Base-by-base conservation (phyloP, 2,329 filamentous ascomycete species). In the Fusarium buharicum region DNA sequence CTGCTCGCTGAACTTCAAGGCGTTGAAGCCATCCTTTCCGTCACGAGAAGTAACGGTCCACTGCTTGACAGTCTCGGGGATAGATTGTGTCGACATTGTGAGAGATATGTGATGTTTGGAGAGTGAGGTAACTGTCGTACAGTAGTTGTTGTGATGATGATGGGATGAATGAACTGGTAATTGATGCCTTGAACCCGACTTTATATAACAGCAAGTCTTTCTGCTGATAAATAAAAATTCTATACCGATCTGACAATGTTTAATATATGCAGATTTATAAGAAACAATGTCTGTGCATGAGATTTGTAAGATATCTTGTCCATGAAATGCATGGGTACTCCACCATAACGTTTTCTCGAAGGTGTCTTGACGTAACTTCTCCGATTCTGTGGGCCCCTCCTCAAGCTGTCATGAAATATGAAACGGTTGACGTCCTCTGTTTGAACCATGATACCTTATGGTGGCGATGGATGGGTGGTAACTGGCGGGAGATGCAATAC, bases 1-100 rank as follows among this genome's bases (percentile, higher is more conserved):
- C 43, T 83, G 76, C 65, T 86, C 80, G 56, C 82, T 76, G 66
- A 84, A 83, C 67, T 81, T 75, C 34, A 92, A 79, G 37, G 79
- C 79, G 41, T 90, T 85, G 68, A 91, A 89, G 66, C 80, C 81
- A 36, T 80, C 73, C 3, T 64, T 77, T 63, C 81, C 81, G 22
- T 66, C 44, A 24, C 57, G 50, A 9, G 55, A 43, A 30, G 77
- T 75, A 38, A 90, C 73, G 28, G 73, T 78, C 87, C 87, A 90
- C 72, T 83, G 78, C 74, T 80, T 81, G 62, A 81, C 84, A 0
- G 81, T 86, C 52, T 71, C 58, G 56, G 72, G 72, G 39, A 73
- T 71, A 11, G 66, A 24, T 49, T 68, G 56, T 22, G 67, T 34
- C 6, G 70, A 45, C 72, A 73, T 74, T 52, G 9, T 55, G 28